These are phyloP conservation scores for Cladosporium sp. DNA, from an alignment of 2,329 filamentous ascomycete genomes.

Conservation along the genomic window DNA sequence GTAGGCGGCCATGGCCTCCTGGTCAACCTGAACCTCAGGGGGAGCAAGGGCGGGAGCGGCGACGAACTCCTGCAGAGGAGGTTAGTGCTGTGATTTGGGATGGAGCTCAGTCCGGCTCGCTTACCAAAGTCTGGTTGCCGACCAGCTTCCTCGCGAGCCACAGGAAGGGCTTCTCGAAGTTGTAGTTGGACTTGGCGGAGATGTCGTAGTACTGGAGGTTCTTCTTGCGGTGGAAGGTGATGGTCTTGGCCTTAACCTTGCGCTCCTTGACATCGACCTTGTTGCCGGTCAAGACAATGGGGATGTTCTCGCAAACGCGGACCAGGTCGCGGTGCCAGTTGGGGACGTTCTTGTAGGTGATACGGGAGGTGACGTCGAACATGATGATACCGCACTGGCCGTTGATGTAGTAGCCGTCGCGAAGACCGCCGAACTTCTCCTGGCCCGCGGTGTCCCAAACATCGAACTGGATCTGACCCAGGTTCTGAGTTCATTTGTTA, in stretches of 20 bases:
- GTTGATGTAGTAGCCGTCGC: constrained; percentile 99
- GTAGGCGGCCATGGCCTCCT: constrained; percentile 73
- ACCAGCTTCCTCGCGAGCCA: constrained; percentile 98
- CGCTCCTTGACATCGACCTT: constrained; percentile 99
- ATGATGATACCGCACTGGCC: constrained; percentile 99
- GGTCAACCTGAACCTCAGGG: constrained; percentile 84
- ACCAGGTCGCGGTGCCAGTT: constrained; percentile 99
- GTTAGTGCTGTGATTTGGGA: constrained; percentile 21
- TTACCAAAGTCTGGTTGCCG: constrained; percentile 78
- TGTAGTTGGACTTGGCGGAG: constrained; percentile 99
- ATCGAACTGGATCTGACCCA: constrained; percentile 94
- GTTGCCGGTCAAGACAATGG: constrained; percentile 97
- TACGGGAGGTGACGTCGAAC: constrained; percentile 98
- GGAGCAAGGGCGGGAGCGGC: constrained; percentile 91
- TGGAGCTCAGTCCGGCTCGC: constrained; percentile 29
- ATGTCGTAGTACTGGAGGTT: constrained; percentile 99
- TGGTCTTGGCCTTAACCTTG: constrained; percentile 99
- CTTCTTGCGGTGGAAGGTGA: constrained; percentile 99
- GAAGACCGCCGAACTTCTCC: constrained; percentile 99
- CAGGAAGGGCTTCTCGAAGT: constrained; percentile 99
- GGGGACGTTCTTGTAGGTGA: constrained; percentile 99
- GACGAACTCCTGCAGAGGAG: constrained; percentile 71
- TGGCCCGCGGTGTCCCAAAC: constrained; percentile 99
- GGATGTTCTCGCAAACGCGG: constrained; percentile 98
- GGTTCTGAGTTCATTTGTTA: constrained; percentile 55